A percentile compares a stretch with the other conserved stretches of the same genome.
phyloP scores from a whole-genome alignment of 2,329 filamentous ascomycete species.

The Colletotrichum truncatum region DNA sequence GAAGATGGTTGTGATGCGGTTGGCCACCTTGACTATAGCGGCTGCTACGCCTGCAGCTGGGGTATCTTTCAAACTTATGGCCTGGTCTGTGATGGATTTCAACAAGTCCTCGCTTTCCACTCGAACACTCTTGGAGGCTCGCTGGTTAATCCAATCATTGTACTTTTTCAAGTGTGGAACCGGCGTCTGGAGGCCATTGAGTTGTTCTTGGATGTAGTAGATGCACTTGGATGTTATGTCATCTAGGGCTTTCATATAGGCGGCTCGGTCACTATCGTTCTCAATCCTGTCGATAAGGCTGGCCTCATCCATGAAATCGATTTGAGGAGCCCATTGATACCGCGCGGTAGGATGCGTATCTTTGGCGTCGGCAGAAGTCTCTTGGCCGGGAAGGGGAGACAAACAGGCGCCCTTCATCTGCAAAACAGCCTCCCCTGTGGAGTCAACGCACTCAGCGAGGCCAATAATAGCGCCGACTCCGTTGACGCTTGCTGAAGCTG shows the following conservation, averaged over 20 bases:
- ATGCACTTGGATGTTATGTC: slow-evolving; percentile 41
- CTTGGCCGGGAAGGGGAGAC: slow-evolving; percentile 30
- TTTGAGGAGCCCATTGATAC: slow-evolving; percentile 40
- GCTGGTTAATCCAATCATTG: slow-evolving; percentile 36
- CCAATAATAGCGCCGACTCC: slow-evolving; percentile 29
- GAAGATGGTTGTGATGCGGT: slow-evolving; percentile 35
- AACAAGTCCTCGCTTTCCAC: neutral
- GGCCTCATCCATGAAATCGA: slow-evolving; percentile 39
- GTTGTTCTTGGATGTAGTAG: slow-evolving; percentile 31
- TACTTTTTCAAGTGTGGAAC: slow-evolving; percentile 39
- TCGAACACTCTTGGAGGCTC: neutral
- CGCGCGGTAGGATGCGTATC: slow-evolving; percentile 39
- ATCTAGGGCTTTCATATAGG: slow-evolving; percentile 35
- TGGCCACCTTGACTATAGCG: neutral
- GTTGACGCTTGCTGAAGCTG: slow-evolving; percentile 33
- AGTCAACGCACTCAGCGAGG: neutral
- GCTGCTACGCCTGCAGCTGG: neutral
- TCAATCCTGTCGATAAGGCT: slow-evolving; percentile 32
- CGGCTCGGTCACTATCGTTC: neutral
- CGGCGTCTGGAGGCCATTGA: slow-evolving; percentile 31
- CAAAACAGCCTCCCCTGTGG: neutral
- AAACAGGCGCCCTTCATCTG: slow-evolving; percentile 16
- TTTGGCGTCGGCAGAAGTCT: neutral
- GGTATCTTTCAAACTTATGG: slow-evolving; percentile 2
- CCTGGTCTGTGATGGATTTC: neutral